These are phyloP conservation scores for Paramarasmius palmivorus DNA, from an alignment of 1,284 basidiomycete species.

Conservation along the genomic window DNA sequence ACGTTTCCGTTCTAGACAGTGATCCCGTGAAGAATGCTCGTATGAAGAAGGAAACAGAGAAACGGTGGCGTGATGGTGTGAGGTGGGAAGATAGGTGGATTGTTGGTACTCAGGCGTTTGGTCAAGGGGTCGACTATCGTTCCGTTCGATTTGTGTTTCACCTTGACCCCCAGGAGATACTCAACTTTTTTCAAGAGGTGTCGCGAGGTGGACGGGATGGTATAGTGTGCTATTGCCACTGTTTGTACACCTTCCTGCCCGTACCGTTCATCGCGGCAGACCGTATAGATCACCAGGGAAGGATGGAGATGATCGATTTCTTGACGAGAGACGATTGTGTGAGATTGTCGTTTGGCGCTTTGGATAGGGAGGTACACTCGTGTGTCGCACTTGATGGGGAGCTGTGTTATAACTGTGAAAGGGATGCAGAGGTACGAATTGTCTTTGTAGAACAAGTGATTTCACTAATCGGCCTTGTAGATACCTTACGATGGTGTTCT, in stretches of 20 bases:
- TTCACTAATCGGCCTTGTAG: no score
- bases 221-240: background rate
- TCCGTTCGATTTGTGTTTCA: conserved; percentile 9
- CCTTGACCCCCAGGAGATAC: conserved; percentile 2
- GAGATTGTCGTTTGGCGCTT: conserved; percentile 1
- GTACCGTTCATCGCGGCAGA: background rate
- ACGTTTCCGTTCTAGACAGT: background rate
- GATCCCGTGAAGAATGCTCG: background rate
- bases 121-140: conserved; percentile 12
- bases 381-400: conserved; percentile 9
- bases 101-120: conserved; percentile 13
- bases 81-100: conserved; percentile 6
- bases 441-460: no score
- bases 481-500: no score
- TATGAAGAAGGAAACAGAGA: background rate
- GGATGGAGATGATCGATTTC: background rate
- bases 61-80: background rate
- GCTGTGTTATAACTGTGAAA: conserved; percentile 10
- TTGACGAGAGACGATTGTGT: conserved; percentile 1
- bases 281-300: conserved; percentile 5
- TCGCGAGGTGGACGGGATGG: conserved; percentile 5
- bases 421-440: background rate
- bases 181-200: conserved; percentile 10
- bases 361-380: conserved; percentile 4
- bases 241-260: background rate